Conservation (phyloP, 192 early-diverging fungal genomes). For the Umbelopsis sp. region DNA sequence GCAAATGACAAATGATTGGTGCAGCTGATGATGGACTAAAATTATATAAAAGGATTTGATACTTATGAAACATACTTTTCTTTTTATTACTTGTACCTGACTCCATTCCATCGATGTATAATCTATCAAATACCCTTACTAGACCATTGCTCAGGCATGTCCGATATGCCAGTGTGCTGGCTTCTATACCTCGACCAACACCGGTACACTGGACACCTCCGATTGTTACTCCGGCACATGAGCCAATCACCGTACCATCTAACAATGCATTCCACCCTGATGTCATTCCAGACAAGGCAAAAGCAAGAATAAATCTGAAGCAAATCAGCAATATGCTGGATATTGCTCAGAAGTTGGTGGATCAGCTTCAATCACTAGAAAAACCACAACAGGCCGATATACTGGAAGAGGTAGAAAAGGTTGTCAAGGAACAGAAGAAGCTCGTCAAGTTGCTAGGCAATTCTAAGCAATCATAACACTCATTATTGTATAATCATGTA, state of each 20-base stretch:
- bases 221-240: constrained; percentile 27
- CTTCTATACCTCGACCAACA: constrained; percentile 1
- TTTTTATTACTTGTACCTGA: background rate
- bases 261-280: constrained; percentile 37
- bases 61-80: background rate
- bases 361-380: background rate
- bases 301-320: constrained; percentile 10
- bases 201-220: background rate
- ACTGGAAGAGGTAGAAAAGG: background rate
- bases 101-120: background rate
- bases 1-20: background rate
- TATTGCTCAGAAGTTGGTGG: background rate
- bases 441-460: background rate
- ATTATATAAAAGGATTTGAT: background rate
- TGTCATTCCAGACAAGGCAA: constrained; percentile 26
- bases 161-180: constrained; percentile 28
- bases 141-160: background rate
- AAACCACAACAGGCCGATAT: background rate
- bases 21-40: background rate
- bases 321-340: background rate
- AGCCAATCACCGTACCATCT: constrained; percentile 29
- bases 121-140: background rate
- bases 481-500: background rate
- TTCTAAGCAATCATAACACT: background rate
- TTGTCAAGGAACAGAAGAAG: constrained; percentile 12